Evolutionary conservation across 1,139 yeast species (phyloP), one percentile per base, ranked within the genome.

Genomic region (Pichia sp.): DNA sequence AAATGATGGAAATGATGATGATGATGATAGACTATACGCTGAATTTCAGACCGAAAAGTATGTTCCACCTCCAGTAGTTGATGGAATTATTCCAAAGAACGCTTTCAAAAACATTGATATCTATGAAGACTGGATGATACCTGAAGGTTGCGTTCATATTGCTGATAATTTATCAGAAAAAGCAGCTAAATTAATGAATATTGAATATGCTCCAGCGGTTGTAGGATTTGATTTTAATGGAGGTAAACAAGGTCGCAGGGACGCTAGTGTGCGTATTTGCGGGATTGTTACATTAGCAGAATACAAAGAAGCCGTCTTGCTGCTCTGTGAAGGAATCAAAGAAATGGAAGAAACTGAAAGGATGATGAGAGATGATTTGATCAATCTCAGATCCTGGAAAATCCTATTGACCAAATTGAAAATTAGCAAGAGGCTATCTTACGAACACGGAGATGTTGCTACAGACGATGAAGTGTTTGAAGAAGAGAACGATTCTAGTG

Each of bases 191-290:
- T 59, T 80, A 1, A 55, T 90, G 27, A 79, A 75, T 0, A 71
- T 92, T 5, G 95, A 87, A 56, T 88, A 73, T 64, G 97, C 96
- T 0, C 79, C 77, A 41, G 97, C 97, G 0, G 87, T 90, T 4
- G 80, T 82, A 4, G 88, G 94, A 0, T 90, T 94, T 65, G 92
- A 85, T 48, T 92, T 85, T 62, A 72, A 68, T 41, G 55, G 56
- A 3, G 36, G 36, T 10, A 11, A 23, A 10, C 16, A n/a, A 10
- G 29, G 49, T 28, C 48, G 54, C n/a, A 59, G 74, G 40, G 65
- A 65, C 4, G 81, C 84, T 0, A 78, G 78, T 27, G 95, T 95
- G 0, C 68, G 71, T 46, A 76, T 81, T 44, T 80, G 82, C 3
- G 98, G 98, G 2, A 74, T 88, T 29, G 83, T 92, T 3, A 79